Conservation (phyloP, 768 basidiomycete species). For the Rhizopogon vinicolor region DNA sequence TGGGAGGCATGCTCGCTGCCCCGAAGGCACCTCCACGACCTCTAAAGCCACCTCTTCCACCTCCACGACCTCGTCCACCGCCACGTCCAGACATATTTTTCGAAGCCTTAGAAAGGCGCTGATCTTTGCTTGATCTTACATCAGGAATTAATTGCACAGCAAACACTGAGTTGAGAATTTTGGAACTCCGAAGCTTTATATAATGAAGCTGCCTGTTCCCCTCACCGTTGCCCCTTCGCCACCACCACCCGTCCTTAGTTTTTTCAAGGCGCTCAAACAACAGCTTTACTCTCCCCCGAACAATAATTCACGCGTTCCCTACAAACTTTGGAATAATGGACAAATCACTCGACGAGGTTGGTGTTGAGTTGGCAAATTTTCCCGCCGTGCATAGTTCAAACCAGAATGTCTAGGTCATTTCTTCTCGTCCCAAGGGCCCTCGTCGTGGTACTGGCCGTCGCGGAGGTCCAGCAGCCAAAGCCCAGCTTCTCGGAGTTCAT, state of each 20-base stretch:
- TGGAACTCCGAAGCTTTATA: constrained; percentile 25
- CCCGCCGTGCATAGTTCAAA: constrained; percentile 16
- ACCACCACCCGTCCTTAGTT: constrained; percentile 17
- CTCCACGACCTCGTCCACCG: constrained; percentile 41
- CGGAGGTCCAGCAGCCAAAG: constrained; percentile 36
- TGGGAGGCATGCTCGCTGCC: constrained; percentile 48
- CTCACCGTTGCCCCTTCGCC: constrained; percentile 24
- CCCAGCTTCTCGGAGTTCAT: constrained; percentile 51
- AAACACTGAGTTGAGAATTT: constrained; percentile 6
- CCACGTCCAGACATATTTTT: constrained; percentile 42
- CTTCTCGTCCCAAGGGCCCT: constrained; percentile 46
- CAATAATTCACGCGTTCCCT: not conserved
- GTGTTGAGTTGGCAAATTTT: constrained; percentile 20
- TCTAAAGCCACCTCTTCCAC: constrained; percentile 60
- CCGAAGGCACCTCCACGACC: constrained; percentile 36
- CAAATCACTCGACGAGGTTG: constrained; percentile 79
- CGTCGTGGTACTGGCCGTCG: constrained; percentile 43
- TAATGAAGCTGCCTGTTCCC: not conserved
- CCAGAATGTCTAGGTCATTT: constrained; percentile 53
- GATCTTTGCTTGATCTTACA: not conserved
- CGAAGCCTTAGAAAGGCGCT: constrained; percentile 5
- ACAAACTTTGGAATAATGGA: constrained; percentile 46
- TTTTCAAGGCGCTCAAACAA: not conserved
- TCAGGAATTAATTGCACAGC: not conserved
- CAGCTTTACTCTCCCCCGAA: not conserved